Base-by-base conservation (phyloP, 306 rosid species). In the Cucurbita pepo region DNA sequence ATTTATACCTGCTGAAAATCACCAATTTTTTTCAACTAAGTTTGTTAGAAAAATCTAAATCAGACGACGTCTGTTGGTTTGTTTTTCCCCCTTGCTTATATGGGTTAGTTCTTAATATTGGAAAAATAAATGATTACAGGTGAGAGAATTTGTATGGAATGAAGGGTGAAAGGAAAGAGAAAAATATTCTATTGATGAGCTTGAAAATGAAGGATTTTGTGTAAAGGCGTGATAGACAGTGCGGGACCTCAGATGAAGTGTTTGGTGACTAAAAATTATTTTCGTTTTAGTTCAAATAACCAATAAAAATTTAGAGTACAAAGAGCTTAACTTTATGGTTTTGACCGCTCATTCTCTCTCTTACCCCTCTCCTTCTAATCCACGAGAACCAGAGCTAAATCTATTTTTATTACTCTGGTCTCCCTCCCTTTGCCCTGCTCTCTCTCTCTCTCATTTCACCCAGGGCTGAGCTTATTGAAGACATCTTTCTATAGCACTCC, bases 261-360 rank as follows among this genome's bases (percentile, higher is more conserved):
- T 86, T 77, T 76, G 77, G 75, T 85, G 85, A 85, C 74, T 69
- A 47, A 43, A 52, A 69, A 69, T 69, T 69, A 69, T 48, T 69
- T 69, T 47, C 2, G 41, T 21, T 19, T 3, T 22, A 48, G 43
- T 69, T 47, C 56, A 67, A 47, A 67, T 67, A 10, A 47, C 56
- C 56, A 45, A 67, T 67, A 21, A 67, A 67, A 69, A 69, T 45
- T 22, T 22, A 12, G 21, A 45, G 21, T 13, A 14, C 15, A 69
- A 69, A 47, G 73, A 69, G 73, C 57, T 22, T 1, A 72, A 50
- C 81, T 77, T 79, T 81, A 56, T 81, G 48, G 54, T 87, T 89
- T 89, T 88, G 96, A 86, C 96, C 81, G 79, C 71, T 69, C 74
- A 16, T 47, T 44, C 75, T 74, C 63, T 74, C 62, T 63, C 79